These are phyloP conservation scores for Acacia confusa DNA, from an alignment of 306 rosid genomes.

Conservation along the genomic window DNA sequence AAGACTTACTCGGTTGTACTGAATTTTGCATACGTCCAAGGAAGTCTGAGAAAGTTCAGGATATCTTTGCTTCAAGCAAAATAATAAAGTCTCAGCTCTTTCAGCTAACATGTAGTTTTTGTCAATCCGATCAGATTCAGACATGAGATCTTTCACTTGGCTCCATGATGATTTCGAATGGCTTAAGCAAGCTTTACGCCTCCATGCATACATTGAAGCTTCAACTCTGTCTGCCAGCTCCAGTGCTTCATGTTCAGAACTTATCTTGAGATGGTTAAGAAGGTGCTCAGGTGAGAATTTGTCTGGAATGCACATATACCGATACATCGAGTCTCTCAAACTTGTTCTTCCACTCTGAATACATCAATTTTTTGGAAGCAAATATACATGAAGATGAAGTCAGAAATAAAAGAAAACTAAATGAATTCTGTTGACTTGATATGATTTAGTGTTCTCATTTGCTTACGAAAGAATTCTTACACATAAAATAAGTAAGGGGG, in stretches of 20 bases:
- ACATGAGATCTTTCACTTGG: slow-evolving; percentile 80
- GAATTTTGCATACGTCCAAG: slow-evolving; percentile 88
- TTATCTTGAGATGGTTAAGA: slow-evolving; percentile 68
- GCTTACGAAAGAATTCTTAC: not conserved
- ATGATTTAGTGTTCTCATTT: not conserved
- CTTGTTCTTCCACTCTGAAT: slow-evolving; percentile 80
- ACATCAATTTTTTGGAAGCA: slow-evolving; percentile 15
- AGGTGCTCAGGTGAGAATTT: slow-evolving; percentile 76
- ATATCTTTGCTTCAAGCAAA: slow-evolving; percentile 81
- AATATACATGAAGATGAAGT: not conserved
- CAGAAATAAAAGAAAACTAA: not conserved
- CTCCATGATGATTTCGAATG: slow-evolving; percentile 87
- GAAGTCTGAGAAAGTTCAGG: slow-evolving; percentile 97
- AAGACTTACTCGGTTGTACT: slow-evolving; percentile 66
- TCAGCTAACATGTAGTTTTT: slow-evolving; percentile 82
- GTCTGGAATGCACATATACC: slow-evolving; percentile 52
- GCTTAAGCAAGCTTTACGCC: slow-evolving; percentile 82
- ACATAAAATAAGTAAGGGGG: not conserved
- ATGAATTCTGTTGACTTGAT: not conserved
- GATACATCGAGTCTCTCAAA: slow-evolving; percentile 75
- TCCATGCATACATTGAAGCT: slow-evolving; percentile 94
- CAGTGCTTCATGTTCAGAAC: slow-evolving; percentile 91
- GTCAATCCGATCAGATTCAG: slow-evolving; percentile 62
- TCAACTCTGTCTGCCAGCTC: slow-evolving; percentile 87
- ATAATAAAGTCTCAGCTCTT: slow-evolving; percentile 71